These are phyloP conservation scores for Termitomyces eurrhizus DNA, from an alignment of 768 basidiomycete genomes.

Conservation along the genomic window DNA sequence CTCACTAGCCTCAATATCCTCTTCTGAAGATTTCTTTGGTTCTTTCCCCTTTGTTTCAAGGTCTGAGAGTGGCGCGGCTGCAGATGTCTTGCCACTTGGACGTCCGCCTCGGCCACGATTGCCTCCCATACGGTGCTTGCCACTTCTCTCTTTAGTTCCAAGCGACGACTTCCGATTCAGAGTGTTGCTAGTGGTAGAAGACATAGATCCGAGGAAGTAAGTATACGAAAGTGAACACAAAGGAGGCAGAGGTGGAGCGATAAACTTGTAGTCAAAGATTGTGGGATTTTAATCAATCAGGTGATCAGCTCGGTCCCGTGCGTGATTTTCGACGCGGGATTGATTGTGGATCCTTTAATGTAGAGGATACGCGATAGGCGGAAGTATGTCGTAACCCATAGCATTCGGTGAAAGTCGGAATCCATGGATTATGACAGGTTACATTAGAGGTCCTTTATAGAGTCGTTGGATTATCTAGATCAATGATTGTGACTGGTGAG, in stretches of 20 bases:
- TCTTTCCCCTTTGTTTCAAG: conserved; percentile 1
- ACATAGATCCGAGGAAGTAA: not conserved
- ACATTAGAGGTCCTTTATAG: too few species aligned
- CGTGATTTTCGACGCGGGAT: not conserved
- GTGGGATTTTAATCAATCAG: conserved; percentile 18
- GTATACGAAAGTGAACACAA: not conserved
- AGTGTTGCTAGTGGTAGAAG: conserved; percentile 1
- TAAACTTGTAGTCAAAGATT: not conserved
- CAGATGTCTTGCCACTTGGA: conserved; percentile 4
- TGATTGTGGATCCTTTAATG: too few species aligned
- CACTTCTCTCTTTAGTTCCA: conserved; percentile 14
- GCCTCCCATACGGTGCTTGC: conserved; percentile 11
- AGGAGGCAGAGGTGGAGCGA: not conserved
- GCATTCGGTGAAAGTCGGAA: too few species aligned
- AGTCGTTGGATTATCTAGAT: too few species aligned
- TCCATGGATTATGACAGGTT: too few species aligned
- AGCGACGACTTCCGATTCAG: conserved; percentile 3
- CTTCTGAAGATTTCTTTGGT: not conserved
- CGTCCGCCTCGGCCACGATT: conserved; percentile 14
- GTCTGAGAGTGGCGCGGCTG: not conserved
- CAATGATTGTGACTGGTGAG: too few species aligned
- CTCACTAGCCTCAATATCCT: conserved; percentile 24
- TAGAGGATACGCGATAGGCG: not conserved
- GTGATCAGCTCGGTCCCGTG: conserved; percentile 11
- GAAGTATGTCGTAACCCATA: not conserved